Evolutionary conservation across 2,329 filamentous ascomycete species (phyloP).

Genomic region (Nemania sp.): DNA sequence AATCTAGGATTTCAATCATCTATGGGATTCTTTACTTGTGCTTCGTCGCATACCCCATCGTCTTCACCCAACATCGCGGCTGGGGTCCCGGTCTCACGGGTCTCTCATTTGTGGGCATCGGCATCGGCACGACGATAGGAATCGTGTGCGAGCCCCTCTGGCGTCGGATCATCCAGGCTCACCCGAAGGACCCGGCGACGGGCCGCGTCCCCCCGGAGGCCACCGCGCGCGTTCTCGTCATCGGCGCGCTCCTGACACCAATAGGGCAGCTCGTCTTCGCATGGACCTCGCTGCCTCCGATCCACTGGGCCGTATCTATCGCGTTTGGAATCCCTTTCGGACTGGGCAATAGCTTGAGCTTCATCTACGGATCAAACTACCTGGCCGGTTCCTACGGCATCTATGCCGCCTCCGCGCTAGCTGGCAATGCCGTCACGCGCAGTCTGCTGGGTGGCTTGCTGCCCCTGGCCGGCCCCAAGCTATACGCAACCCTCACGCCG

Average conservation of each 20-base stretch:
- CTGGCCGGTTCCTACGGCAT: constrained; percentile 78
- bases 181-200: constrained; percentile 74
- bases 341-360: constrained; percentile 74
- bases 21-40: constrained; percentile 89
- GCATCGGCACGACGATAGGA: constrained; percentile 65
- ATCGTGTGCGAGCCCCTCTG: constrained; percentile 72
- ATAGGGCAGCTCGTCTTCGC: constrained; percentile 84
- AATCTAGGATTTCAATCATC: constrained; percentile 71
- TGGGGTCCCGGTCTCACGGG: constrained; percentile 77
- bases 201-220: constrained; percentile 77
- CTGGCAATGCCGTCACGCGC: constrained; percentile 77
- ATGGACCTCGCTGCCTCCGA: constrained; percentile 82
- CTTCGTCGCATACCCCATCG: constrained; percentile 87
- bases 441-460: constrained; percentile 76
- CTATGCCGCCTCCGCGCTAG: constrained; percentile 79
- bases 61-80: constrained; percentile 74
- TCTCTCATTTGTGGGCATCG: constrained; percentile 75
- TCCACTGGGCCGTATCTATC: constrained; percentile 83
- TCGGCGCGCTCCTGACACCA: constrained; percentile 75
- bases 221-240: constrained; percentile 77
- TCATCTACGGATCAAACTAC: constrained; percentile 84
- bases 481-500: constrained; percentile 72
- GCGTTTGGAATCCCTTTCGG: constrained; percentile 81
- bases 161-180: constrained; percentile 75
- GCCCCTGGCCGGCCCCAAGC: constrained; percentile 72